Evolutionary conservation across 306 rosid species (phyloP).

Genomic region (Prunus fruticosa): DNA sequence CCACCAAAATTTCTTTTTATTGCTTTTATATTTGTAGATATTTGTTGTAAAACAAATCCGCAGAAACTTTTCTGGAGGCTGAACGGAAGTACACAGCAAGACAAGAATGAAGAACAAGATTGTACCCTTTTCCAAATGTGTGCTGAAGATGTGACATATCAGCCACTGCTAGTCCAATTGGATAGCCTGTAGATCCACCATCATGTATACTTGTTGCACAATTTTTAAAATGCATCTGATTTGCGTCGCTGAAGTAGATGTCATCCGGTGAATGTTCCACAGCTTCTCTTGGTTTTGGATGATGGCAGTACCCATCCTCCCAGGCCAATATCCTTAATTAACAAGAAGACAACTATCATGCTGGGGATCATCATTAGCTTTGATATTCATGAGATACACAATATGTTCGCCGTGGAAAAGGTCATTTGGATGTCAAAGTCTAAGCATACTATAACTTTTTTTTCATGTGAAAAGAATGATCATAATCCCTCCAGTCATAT

Average conservation of each 20-base stretch:
- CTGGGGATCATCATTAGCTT: constrained; percentile 14
- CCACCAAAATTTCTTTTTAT: not conserved
- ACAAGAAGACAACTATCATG: constrained; percentile 22
- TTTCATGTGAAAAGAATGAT: too few relatives aligned
- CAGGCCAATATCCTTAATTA: constrained; percentile 71
- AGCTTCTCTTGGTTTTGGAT: constrained; percentile 39
- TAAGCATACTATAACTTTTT: not conserved
- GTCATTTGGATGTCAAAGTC: not conserved
- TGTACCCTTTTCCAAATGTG: constrained; percentile 79
- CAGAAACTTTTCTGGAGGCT: not conserved
- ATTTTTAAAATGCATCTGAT: constrained; percentile 33
- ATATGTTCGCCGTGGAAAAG: not conserved
- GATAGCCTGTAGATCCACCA: constrained; percentile 37
- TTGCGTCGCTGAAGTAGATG: constrained; percentile 24
- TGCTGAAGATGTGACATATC: constrained; percentile 62
- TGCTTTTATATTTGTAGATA: not conserved
- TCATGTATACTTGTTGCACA: constrained; percentile 22
- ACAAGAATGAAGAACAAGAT: constrained; percentile 20
- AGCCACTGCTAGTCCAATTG: constrained; percentile 46
- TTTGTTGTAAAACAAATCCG: not conserved
- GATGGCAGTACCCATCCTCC: constrained; percentile 69
- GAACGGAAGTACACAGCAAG: not conserved
- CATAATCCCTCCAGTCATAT: not conserved
- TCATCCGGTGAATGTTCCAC: constrained; percentile 32
- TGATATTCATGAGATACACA: constrained; percentile 1